Evolutionary conservation across 225 moss, liverwort and hornwort genomes (phyloP).

Genomic region (Anthoceros angustus): DNA sequence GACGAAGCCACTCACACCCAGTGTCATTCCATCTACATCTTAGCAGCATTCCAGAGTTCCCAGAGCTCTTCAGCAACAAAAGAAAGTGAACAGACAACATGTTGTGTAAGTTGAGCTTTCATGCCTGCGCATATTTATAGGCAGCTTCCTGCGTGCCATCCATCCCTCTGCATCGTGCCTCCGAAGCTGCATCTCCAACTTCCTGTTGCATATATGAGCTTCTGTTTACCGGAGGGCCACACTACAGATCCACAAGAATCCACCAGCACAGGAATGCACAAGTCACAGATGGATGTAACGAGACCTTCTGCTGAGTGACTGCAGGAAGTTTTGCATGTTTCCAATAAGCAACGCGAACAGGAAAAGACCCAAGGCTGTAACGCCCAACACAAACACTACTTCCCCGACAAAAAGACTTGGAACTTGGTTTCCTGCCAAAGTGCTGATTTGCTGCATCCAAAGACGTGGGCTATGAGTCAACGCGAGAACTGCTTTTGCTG

Average conservation of each 20-base stretch:
- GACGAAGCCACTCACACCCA: background rate
- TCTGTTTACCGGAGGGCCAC: background rate
- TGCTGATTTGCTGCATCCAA: constrained; percentile 64
- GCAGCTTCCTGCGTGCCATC: constrained; percentile 53
- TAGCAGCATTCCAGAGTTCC: background rate
- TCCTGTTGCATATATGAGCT: constrained; percentile 17
- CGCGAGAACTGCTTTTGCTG: background rate
- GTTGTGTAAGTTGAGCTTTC: constrained; percentile 3
- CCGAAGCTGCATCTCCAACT: constrained; percentile 67
- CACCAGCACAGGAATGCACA: no score
- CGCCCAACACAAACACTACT: constrained; percentile 50
- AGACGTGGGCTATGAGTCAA: background rate
- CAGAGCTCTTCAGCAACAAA: no score
- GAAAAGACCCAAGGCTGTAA: constrained; percentile 57
- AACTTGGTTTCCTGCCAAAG: constrained; percentile 48
- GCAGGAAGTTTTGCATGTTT: constrained; percentile 74
- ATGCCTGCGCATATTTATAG: constrained; percentile 39
- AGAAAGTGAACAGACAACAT: no score
- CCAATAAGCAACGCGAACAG: constrained; percentile 85
- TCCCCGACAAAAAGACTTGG: constrained; percentile 65
- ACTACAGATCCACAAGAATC: no score
- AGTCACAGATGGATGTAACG: no score
- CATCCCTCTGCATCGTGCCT: constrained; percentile 63
- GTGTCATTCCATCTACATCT: background rate
- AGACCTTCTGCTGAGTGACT: constrained; percentile 59